phyloP scores from a whole-genome alignment of 2,329 filamentous ascomycete species.

The Penicillium brasilianum region DNA sequence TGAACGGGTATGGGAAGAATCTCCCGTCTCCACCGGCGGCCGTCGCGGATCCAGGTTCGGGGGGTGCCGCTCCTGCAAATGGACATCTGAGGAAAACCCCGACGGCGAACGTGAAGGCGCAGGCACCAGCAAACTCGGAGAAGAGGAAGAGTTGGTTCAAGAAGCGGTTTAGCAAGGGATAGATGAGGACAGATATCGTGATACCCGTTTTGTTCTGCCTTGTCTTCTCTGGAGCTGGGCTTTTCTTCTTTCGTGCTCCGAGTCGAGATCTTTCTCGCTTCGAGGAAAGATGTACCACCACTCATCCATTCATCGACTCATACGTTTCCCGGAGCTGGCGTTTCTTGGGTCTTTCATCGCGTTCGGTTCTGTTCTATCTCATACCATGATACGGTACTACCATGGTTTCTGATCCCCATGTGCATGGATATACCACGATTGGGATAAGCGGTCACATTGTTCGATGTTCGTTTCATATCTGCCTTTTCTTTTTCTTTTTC shows the following conservation, averaged over 20 bases:
- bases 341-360: neutral
- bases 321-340: conserved; percentile 1
- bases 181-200: conserved; percentile 4
- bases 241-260: neutral
- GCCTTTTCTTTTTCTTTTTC: conserved; percentile 8
- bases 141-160: conserved; percentile 93
- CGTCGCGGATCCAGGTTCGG: conserved; percentile 30
- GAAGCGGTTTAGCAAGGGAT: conserved; percentile 71
- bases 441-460: neutral
- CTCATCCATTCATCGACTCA: conserved; percentile 8
- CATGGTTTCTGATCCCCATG: neutral
- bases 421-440: neutral
- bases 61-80: conserved; percentile 34
- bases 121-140: conserved; percentile 48
- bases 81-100: conserved; percentile 11
- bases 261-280: conserved; percentile 1
- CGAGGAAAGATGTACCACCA: conserved; percentile 20
- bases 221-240: no score
- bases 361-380: conserved; percentile 1
- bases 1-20: conserved; percentile 33
- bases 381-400: neutral
- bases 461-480: neutral
- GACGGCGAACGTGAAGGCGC: conserved; percentile 24
- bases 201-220: neutral
- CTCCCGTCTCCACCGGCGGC: conserved; percentile 25